Conservation (phyloP, 78 protist genomes). For the Monocercomonoides exilis region DNA sequence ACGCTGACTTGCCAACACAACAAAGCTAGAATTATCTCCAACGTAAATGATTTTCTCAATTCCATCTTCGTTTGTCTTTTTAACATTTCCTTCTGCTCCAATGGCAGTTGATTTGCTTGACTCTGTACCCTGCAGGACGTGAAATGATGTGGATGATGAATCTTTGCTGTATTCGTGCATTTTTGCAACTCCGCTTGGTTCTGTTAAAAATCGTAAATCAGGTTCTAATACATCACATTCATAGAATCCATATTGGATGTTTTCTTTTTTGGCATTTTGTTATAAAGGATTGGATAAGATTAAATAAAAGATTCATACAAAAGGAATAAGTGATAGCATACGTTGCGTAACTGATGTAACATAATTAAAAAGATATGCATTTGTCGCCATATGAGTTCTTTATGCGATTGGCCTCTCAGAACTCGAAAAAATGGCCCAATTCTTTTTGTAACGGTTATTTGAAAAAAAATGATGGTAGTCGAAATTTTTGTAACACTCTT, state of each 20-base stretch:
- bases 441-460: too few relatives aligned
- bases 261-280: too few relatives aligned
- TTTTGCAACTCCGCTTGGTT: neutral
- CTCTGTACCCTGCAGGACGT: neutral
- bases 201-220: neutral
- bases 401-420: too few relatives aligned
- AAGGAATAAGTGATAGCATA: neutral
- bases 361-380: neutral
- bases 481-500: too few relatives aligned
- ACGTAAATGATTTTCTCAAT: neutral
- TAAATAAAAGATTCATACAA: neutral
- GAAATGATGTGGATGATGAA: neutral
- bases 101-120: neutral
- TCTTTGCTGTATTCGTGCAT: neutral
- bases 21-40: neutral
- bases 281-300: too few relatives aligned
- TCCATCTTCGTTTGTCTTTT: neutral
- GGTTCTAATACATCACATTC: neutral
- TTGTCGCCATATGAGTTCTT: too few relatives aligned
- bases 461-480: too few relatives aligned
- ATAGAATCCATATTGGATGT: neutral
- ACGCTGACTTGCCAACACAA: neutral
- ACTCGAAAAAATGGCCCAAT: too few relatives aligned
- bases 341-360: neutral
- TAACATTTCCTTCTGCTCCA: neutral